Evolutionary conservation across 2,329 filamentous ascomycete genomes (phyloP), one percentile per base, ranked within the genome.

Genomic region (Pochonia chlamydosporia): DNA sequence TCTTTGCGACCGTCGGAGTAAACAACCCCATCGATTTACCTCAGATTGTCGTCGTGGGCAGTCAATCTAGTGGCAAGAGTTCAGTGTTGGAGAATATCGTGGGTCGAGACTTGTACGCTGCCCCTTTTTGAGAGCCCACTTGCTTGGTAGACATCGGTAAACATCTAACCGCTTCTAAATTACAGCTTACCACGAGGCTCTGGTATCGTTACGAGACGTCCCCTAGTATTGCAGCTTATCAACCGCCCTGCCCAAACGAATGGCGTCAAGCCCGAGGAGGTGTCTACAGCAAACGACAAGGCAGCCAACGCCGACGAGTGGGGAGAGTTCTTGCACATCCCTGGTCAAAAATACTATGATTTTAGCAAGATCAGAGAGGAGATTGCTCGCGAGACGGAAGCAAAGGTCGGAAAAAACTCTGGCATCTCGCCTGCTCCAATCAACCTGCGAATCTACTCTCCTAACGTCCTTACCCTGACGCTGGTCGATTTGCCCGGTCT

Each of bases 21-120:
- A 93, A 96, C 81, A 99, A 99, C 72, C 93, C 93, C 53, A 99
- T 99, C 77, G 93, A 99, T 75, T 74, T 99, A 54, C 93, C 93
- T 47, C 93, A 99, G 75, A 99, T 99, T 67, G 92, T 87, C 58
- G 93, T 99, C 58, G 93, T 99, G 49, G 93, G 93, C 63, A 96
- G 91, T 70, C 93, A 99, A 75, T 99, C 93, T 18, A 96, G 92
- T 69, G 93, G 93, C 73, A 99, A 99, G 84, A 96, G 90, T 78
- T 99, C 93, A 16, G 93, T 99, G 59, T 73, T 99, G 62, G 93
- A 99, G 72, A 99, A 99, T 65, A 99, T 99, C 63, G 93, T 99
- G 49, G 93, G 93, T 50, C 82, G 93, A 76, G 93, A 99, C 73
- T 99, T 99, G 92, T 97, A 78, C 74, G 89, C 78, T 14, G 21